Percentiles rank a stretch among this genome's conserved stretches.
Evolutionary conservation across 2,329 filamentous ascomycete species (phyloP).

Genomic region (Tolypocladium sp.): DNA sequence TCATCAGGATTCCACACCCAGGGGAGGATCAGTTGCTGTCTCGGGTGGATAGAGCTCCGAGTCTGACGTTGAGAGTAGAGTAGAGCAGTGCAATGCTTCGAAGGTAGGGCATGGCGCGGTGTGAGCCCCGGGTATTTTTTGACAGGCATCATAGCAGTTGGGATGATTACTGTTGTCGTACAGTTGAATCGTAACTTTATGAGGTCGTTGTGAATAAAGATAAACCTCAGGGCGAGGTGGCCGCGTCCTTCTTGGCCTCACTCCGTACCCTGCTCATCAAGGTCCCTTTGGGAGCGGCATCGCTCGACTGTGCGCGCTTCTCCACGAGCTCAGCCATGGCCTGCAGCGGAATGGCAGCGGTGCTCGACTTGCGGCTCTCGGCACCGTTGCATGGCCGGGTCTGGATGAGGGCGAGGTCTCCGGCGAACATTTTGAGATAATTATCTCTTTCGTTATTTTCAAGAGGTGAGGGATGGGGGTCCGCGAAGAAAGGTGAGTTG

Average conservation of each 20-base stretch:
- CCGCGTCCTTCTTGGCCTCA: background rate
- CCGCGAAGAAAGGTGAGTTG: background rate
- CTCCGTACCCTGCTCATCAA: background rate
- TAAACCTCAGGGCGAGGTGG: background rate
- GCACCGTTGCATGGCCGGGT: background rate
- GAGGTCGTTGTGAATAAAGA: background rate
- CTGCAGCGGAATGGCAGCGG: background rate
- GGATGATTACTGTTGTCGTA: too few species aligned
- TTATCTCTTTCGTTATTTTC: too few species aligned
- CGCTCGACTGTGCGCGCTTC: background rate
- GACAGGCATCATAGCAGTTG: too few species aligned
- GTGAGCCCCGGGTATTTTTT: too few species aligned
- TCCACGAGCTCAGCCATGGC: background rate
- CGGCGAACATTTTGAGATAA: conserved; percentile 14
- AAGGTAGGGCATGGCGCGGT: too few species aligned
- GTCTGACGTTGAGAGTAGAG: too few species aligned
- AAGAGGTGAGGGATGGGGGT: background rate
- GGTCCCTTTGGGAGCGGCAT: background rate
- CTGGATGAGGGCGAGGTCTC: conserved; percentile 16
- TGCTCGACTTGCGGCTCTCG: background rate
- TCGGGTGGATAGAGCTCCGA: too few species aligned
- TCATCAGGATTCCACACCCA: background rate
- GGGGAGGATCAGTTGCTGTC: background rate
- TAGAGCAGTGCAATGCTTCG: too few species aligned
- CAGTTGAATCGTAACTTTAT: too few species aligned